Conservation (phyloP, 768 basidiomycete species). For the Pleurotus ostreatus region DNA sequence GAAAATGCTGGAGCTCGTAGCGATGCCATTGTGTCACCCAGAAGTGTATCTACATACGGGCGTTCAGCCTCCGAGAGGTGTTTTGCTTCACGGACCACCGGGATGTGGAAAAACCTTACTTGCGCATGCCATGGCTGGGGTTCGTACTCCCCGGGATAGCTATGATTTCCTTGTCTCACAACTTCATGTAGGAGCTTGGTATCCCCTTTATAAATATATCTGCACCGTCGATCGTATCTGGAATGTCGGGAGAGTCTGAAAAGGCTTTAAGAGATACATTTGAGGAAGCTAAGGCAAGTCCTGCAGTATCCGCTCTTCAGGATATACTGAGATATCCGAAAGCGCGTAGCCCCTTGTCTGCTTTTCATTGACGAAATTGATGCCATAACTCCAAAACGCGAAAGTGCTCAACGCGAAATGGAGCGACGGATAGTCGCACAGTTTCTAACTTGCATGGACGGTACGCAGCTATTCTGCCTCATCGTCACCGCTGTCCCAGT, state of each 20-base stretch:
- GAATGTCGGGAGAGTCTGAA: conserved; percentile 98
- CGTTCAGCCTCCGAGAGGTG: conserved; percentile 87
- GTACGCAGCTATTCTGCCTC: conserved; percentile 37
- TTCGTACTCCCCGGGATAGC: conserved; percentile 29
- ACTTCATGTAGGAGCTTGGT: conserved; percentile 67
- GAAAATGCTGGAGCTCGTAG: conserved; percentile 94
- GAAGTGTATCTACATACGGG: conserved; percentile 95
- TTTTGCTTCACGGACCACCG: conserved; percentile 91
- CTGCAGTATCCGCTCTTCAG: background rate
- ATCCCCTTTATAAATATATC: conserved; percentile 93
- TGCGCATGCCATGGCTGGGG: conserved; percentile 94
- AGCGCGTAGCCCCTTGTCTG: conserved; percentile 89
- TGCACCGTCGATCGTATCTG: conserved; percentile 93
- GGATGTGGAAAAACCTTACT: conserved; percentile 96
- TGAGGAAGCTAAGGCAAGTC: conserved; percentile 86
- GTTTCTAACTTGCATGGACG: conserved; percentile 98
- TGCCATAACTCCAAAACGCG: conserved; percentile 95
- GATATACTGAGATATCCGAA: background rate
- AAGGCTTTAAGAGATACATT: conserved; percentile 95
- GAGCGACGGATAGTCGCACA: conserved; percentile 96
- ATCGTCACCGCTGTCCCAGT: background rate
- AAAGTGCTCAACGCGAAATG: conserved; percentile 98
- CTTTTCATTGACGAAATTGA: conserved; percentile 98
- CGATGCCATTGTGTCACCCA: conserved; percentile 91
- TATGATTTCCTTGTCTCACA: background rate